Evolutionary conservation across 2,329 filamentous ascomycete species (phyloP).

Genomic region (Fonsecaea pedrosoi): DNA sequence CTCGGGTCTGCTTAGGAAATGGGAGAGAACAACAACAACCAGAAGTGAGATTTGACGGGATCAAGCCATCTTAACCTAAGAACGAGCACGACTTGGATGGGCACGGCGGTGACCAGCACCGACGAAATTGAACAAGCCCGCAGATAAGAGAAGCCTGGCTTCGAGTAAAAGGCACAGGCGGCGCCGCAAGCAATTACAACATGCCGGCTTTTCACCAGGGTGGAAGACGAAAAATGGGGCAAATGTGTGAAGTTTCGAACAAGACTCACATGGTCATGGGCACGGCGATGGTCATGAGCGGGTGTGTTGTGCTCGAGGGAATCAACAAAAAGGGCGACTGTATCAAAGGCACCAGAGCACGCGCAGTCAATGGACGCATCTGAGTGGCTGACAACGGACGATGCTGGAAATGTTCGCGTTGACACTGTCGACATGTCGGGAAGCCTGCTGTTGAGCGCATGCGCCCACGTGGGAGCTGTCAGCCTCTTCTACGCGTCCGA

Average conservation of each 20-base stretch:
- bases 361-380: constrained; percentile 15
- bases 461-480: constrained; percentile 28
- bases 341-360: constrained; percentile 26
- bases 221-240: constrained; percentile 9
- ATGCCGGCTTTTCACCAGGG: constrained; percentile 4
- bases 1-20: neutral
- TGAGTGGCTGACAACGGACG: constrained; percentile 16
- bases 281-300: constrained; percentile 4
- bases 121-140: constrained; percentile 5
- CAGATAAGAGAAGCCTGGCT: constrained; percentile 11
- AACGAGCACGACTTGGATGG: neutral
- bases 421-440: constrained; percentile 3
- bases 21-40: neutral
- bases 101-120: constrained; percentile 8
- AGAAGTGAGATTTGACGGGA: constrained; percentile 2
- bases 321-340: constrained; percentile 20
- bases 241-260: constrained; percentile 8
- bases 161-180: neutral
- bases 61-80: constrained; percentile 7
- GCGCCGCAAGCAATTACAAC: neutral
- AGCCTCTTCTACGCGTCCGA: constrained; percentile 29
- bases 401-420: constrained; percentile 5
- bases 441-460: constrained; percentile 13
- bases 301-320: neutral
- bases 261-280: constrained; percentile 22